Evolutionary conservation across 2,329 filamentous ascomycete genomes (phyloP), one percentile per base, ranked within the genome.

Genomic region (Dactylellina parvicollis): DNA sequence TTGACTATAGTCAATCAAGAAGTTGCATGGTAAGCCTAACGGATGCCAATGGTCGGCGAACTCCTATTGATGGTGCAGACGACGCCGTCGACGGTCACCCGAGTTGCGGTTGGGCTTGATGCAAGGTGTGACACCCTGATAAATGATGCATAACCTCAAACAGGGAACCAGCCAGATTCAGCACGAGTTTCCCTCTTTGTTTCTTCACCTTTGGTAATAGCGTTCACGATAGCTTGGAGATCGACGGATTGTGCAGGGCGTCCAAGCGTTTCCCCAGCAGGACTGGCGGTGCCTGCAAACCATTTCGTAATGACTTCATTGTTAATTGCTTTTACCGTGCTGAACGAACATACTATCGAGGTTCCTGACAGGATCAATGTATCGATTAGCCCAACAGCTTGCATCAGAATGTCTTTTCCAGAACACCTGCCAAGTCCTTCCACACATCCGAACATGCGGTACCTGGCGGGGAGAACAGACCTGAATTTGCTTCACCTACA

Each of bases 121-220:
- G 60, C 57, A 71, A 62, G 59, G 67, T 72, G 67, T 72, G 57
- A 72, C 59, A 65, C 67, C 67, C 36, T 73, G 60, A 66, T 66
- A 66, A 66, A 66, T 20, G 34, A 5, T 72, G 59, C 67, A 72
- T 64, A 72, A 72, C 59, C 50, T 72, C 67, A 72, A 72, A 72
- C 67, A 49, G 54, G 38, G 34, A 72, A 65, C 44, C 54, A 60
- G 54, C 69, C 69, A 55, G 61, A 73, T 73, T 36, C 14, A 72
- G 67, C 28, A 32, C 57, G 32, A 36, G 32, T 47, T 50, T 62
- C 42, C 40, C 24, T 52, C 18, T 32, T 66, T 55, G 14, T 9
- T 24, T 24, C 10, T 16, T 40, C n/a, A 20, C 24, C 20, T 30
- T 64, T 59, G 32, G 14, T 54, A 28, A 57, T 57, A 34, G 34